A percentile compares a stretch with the other conserved stretches of the same genome.
Evolutionary conservation across 805 yeast genomes (phyloP).

Genomic region (Maudiozyma bulderi): DNA sequence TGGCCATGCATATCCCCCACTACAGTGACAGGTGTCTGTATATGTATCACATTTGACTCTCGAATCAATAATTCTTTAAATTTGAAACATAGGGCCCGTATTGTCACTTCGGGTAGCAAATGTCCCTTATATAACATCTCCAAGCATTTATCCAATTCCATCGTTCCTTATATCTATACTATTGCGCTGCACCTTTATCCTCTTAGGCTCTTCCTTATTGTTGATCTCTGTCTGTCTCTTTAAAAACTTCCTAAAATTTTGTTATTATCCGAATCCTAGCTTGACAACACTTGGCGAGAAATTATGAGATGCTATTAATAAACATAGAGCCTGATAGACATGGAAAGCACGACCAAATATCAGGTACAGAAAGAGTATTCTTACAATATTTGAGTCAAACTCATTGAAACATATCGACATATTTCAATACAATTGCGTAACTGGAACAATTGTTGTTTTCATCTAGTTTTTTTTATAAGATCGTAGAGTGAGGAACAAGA

Average conservation of each 20-base stretch:
- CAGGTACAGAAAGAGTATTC: too few relatives aligned
- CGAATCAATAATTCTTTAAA: conserved; percentile 69
- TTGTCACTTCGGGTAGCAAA: conserved; percentile 59
- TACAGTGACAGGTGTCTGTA: conserved; percentile 81
- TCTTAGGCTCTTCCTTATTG: not conserved
- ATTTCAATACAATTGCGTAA: too few relatives aligned
- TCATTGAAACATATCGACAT: too few relatives aligned
- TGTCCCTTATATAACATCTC: conserved; percentile 55
- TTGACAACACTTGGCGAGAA: too few relatives aligned
- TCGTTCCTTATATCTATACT: not conserved
- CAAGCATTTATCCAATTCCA: conserved; percentile 62
- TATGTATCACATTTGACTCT: conserved; percentile 80
- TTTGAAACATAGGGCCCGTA: conserved; percentile 66
- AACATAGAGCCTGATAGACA: too few relatives aligned
- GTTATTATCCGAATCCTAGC: too few relatives aligned
- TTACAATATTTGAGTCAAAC: too few relatives aligned
- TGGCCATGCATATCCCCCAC: conserved; percentile 99
- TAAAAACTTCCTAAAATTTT: not conserved
- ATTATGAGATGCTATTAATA: too few relatives aligned
- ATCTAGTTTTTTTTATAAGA: too few relatives aligned
- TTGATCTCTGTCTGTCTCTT: not conserved
- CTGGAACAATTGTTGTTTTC: too few relatives aligned
- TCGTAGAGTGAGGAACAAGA: too few relatives aligned
- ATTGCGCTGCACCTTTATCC: not conserved
- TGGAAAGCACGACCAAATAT: too few relatives aligned